Percentiles rank a stretch among this genome's conserved stretches.
phyloP scores from a whole-genome alignment of 805 yeast genomes.

The Lipomyces chichibuensis region DNA sequence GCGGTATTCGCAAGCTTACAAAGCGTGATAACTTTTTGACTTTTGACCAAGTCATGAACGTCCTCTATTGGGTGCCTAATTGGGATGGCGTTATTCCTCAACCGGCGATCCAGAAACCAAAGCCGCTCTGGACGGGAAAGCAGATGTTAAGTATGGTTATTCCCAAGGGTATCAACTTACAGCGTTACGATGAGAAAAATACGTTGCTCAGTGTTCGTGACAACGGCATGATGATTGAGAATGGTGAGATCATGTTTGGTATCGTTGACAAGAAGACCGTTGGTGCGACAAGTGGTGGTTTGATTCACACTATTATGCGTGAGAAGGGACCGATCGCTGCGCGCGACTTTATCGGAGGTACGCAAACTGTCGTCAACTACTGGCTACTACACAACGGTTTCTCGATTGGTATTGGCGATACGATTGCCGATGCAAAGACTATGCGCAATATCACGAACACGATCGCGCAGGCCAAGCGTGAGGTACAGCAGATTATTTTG shows the following conservation, averaged over 20 bases:
- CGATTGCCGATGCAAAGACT: constrained; percentile 96
- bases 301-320: constrained; percentile 95
- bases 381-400: constrained; percentile 97
- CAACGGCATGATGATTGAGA: constrained; percentile 90
- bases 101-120: constrained; percentile 92
- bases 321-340: constrained; percentile 93
- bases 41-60: constrained; percentile 92
- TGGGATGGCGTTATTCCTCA: constrained; percentile 99
- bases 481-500: constrained; percentile 89
- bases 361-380: constrained; percentile 93
- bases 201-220: constrained; percentile 85
- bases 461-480: constrained; percentile 86
- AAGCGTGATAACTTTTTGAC: constrained; percentile 85
- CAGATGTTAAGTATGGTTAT: constrained; percentile 89
- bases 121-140: constrained; percentile 97
- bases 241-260: constrained; percentile 97
- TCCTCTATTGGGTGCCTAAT: constrained; percentile 95
- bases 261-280: constrained; percentile 98
- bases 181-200: constrained; percentile 88
- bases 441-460: constrained; percentile 93
- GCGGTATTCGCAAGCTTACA: constrained; percentile 97
- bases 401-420: constrained; percentile 99
- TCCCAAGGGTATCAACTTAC: constrained; percentile 94
- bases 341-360: constrained; percentile 85
- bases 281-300: constrained; percentile 98